Evolutionary conservation across 257 asterid species (phyloP).

Genomic region (Lycium barbarum): DNA sequence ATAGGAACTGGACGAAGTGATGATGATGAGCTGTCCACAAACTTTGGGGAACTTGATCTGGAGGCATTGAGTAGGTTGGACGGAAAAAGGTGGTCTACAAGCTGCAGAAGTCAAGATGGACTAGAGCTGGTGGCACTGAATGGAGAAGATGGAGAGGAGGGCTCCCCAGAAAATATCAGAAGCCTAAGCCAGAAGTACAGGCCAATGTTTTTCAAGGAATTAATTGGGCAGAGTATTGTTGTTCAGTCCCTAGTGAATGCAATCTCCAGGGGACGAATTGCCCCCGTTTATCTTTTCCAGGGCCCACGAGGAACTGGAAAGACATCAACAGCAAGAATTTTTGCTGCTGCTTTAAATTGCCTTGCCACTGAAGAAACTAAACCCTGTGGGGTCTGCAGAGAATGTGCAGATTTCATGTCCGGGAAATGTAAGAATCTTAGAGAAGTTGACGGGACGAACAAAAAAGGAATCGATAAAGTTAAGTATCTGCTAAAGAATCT

Average conservation of each 20-base stretch:
- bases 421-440: conserved; percentile 64
- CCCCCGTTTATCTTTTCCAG: conserved; percentile 89
- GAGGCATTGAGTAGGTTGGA: conserved; percentile 87
- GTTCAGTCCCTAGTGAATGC: conserved; percentile 77
- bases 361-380: conserved; percentile 75
- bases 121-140: conserved; percentile 57
- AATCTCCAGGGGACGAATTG: conserved; percentile 68
- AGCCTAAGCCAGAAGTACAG: conserved; percentile 86
- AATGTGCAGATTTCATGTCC: conserved; percentile 72
- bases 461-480: conserved; percentile 64
- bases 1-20: conserved; percentile 65
- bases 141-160: conserved; percentile 57
- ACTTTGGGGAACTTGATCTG: conserved; percentile 78
- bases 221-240: conserved; percentile 85
- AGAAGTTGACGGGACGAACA: conserved; percentile 83
- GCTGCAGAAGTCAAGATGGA: conserved; percentile 84
- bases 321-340: conserved; percentile 82
- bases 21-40: conserved; percentile 80
- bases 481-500: conserved; percentile 63
- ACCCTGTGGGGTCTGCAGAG: conserved; percentile 95
- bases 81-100: conserved; percentile 87
- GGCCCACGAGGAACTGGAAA: conserved; percentile 99
- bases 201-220: conserved; percentile 86
- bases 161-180: conserved; percentile 68
- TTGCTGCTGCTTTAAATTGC: conserved; percentile 92